Percentiles rank a stretch among this genome's conserved stretches.
Evolutionary conservation across 164 flowering plant species (phyloP).

Genomic region (Brasenia schreberi): DNA sequence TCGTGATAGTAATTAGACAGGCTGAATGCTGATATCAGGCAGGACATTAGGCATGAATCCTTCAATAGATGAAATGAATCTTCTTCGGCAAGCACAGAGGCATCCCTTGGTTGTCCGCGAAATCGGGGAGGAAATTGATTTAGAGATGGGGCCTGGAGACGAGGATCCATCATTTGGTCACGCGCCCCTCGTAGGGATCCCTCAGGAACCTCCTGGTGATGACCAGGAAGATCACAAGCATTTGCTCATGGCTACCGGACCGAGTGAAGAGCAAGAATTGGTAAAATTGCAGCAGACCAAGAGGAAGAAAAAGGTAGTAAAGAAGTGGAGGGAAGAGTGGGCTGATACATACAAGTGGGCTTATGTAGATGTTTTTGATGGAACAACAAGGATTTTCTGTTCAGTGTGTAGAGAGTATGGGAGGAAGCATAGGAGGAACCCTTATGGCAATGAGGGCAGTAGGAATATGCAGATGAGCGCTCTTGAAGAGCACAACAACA

Average conservation of each 20-base stretch:
- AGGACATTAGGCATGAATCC: conserved; percentile 61
- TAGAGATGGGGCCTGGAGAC: conserved; percentile 91
- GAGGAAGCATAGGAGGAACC: conserved; percentile 90
- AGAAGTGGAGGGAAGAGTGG: conserved; percentile 99
- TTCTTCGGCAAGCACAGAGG: conserved; percentile 81
- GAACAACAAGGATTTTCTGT: conserved; percentile 91
- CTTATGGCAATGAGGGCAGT: conserved; percentile 99
- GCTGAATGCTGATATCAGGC: conserved; percentile 67
- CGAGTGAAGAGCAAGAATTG: conserved; percentile 55
- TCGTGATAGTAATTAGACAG: conserved; percentile 21
- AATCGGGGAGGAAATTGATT: conserved; percentile 87
- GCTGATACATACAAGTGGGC: conserved; percentile 99
- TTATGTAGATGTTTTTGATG: conserved; percentile 86
- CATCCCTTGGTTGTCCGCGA: conserved; percentile 86
- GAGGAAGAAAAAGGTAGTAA: conserved; percentile 94
- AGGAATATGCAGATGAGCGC: conserved; percentile 99
- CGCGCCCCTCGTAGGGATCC: conserved; percentile 45
- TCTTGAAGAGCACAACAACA: conserved; percentile 93
- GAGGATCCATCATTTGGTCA: conserved; percentile 76
- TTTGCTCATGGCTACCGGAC: conserved; percentile 43
- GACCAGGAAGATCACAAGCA: conserved; percentile 71
- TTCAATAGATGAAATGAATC: conserved; percentile 82
- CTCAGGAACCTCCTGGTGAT: conserved; percentile 51
- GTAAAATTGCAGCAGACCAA: conserved; percentile 45
- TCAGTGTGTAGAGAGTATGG: conserved; percentile 93